A percentile compares a stretch with the other conserved stretches of the same genome.
These are phyloP conservation scores for Melampsora larici-populina DNA, from an alignment of 1,284 basidiomycete species.

Conservation along the genomic window DNA sequence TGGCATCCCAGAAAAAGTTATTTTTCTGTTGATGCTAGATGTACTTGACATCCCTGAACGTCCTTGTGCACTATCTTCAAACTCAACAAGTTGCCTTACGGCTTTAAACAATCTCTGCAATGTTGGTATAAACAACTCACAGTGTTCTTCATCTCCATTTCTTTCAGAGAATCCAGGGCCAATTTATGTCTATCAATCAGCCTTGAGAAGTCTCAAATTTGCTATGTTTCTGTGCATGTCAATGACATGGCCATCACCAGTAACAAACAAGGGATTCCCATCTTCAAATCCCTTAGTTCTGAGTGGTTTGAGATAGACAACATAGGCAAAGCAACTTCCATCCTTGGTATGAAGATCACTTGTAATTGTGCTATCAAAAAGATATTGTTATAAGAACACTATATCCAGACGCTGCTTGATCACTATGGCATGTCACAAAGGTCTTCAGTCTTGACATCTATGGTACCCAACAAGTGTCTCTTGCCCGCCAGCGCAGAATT, in stretches of 20 bases:
- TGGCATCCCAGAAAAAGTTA: neutral
- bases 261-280: neutral
- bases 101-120: neutral
- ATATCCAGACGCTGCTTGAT: neutral
- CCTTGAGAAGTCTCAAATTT: neutral
- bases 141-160: neutral
- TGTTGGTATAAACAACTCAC: conserved; percentile 5
- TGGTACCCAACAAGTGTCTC: neutral
- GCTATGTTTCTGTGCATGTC: neutral
- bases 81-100: neutral
- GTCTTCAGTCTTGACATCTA: neutral
- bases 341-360: conserved; percentile 25
- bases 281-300: neutral
- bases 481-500: neutral
- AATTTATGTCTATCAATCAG: neutral
- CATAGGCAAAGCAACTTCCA: neutral
- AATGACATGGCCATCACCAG: neutral
- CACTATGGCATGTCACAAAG: neutral
- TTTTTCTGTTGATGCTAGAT: neutral
- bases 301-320: neutral
- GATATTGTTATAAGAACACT: neutral
- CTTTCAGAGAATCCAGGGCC: neutral
- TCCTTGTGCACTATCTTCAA: neutral
- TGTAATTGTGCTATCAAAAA: neutral
- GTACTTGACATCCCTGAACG: neutral